Percentiles rank a stretch among this genome's conserved stretches.
Conservation (phyloP, 2,329 filamentous ascomycete genomes). For the Pseudopithomyces maydicus region DNA sequence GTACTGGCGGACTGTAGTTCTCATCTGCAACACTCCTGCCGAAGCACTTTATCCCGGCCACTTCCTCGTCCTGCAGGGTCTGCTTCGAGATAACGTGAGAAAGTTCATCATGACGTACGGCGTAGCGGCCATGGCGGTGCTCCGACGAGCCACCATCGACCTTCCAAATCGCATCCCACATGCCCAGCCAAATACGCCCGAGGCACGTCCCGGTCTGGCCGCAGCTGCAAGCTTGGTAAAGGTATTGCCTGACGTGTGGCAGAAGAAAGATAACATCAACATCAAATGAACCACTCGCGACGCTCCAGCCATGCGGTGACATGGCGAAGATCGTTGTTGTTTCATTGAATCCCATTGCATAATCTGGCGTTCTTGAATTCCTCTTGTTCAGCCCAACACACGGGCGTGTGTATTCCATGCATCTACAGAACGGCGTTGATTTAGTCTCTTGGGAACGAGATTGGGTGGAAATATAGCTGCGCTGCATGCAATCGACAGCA, state of each 20-base stretch:
- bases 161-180: slow-evolving; percentile 60
- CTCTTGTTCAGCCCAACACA: not conserved
- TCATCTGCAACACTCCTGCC: slow-evolving; percentile 75
- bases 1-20: slow-evolving; percentile 81
- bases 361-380: not conserved
- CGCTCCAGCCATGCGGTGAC: not conserved
- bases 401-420: not conserved
- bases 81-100: slow-evolving; percentile 67
- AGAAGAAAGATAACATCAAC: slow-evolving; percentile 25
- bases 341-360: not conserved
- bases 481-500: not conserved
- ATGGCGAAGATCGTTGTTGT: not conserved
- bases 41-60: slow-evolving; percentile 55
- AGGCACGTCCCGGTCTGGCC: slow-evolving; percentile 19
- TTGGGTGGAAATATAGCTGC: not conserved
- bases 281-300: slow-evolving; percentile 13
- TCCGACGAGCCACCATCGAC: slow-evolving; percentile 74
- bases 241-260: slow-evolving; percentile 39
- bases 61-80: slow-evolving; percentile 55
- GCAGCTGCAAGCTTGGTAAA: slow-evolving; percentile 35
- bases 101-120: slow-evolving; percentile 85
- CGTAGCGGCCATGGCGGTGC: slow-evolving; percentile 70
- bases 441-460: not conserved
- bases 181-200: slow-evolving; percentile 22
- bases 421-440: not conserved